These are phyloP conservation scores for Purpureocillium lavendulum DNA, from an alignment of 2,329 filamentous ascomycete species.

Conservation along the genomic window DNA sequence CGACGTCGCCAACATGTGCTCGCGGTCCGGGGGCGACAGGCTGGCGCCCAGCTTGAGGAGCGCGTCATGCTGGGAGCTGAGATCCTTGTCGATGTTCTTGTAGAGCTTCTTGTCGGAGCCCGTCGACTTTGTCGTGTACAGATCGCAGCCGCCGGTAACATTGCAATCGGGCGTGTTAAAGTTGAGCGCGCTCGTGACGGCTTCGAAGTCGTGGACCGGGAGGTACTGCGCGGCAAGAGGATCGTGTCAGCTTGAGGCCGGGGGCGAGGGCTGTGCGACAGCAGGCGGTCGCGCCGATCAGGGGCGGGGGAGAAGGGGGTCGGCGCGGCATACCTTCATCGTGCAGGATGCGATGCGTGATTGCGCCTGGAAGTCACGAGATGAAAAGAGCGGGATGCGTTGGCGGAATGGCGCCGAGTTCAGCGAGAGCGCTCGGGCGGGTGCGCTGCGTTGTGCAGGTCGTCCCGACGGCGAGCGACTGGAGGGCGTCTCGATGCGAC, in stretches of 20 bases:
- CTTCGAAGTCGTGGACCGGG: slow-evolving; percentile 82
- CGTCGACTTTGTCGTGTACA: slow-evolving; percentile 95
- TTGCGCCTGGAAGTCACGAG: background rate
- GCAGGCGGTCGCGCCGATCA: background rate
- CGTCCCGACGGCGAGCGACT: too few relatives aligned
- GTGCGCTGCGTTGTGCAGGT: too few relatives aligned
- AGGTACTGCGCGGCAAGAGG: slow-evolving; percentile 57
- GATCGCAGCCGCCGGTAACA: slow-evolving; percentile 86
- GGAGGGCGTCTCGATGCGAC: too few relatives aligned
- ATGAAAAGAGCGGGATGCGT: background rate
- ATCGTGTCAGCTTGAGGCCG: slow-evolving; percentile 1
- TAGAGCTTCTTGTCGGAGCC: slow-evolving; percentile 95
- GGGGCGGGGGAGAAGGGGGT: background rate
- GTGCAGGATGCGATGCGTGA: slow-evolving; percentile 9
- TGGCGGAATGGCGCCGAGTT: too few relatives aligned
- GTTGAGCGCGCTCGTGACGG: slow-evolving; percentile 85
- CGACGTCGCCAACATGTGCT: slow-evolving; percentile 59
- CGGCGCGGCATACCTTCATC: slow-evolving; percentile 28
- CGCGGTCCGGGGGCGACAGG: slow-evolving; percentile 73
- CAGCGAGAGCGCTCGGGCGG: too few relatives aligned
- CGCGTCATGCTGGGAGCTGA: slow-evolving; percentile 86
- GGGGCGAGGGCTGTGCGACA: background rate
- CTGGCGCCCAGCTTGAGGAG: slow-evolving; percentile 79
- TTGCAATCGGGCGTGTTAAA: slow-evolving; percentile 92
- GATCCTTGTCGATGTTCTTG: slow-evolving; percentile 84